Evolutionary conservation across 2,329 filamentous ascomycete genomes (phyloP).

Genomic region (Talaromyces sp.): DNA sequence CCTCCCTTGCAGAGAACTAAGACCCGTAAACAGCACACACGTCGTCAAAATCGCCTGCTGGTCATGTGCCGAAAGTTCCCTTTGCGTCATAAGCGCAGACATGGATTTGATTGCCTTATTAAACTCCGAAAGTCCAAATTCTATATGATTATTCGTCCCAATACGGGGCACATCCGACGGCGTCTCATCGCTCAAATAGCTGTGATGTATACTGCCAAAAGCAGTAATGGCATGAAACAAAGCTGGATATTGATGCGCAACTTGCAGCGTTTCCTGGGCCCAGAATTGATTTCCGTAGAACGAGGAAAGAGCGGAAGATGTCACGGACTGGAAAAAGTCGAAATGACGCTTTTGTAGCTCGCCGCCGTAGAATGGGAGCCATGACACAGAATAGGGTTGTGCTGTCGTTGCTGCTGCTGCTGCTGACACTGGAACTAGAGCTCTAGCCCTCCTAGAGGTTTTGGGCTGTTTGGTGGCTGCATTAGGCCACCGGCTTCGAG

Average conservation of each 20-base stretch:
- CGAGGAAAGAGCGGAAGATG: conserved; percentile 6
- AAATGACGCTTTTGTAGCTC: conserved; percentile 17
- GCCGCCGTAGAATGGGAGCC: conserved; percentile 12
- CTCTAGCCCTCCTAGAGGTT: neutral
- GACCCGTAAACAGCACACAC: conserved; percentile 14
- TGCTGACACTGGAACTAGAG: neutral
- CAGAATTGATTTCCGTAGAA: conserved; percentile 16
- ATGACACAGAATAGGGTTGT: neutral
- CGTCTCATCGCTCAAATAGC: conserved; percentile 15
- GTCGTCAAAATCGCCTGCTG: conserved; percentile 18
- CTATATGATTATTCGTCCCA: neutral
- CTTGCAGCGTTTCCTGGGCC: conserved; percentile 10
- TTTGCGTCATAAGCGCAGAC: conserved; percentile 10
- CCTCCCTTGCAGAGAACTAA: conserved; percentile 12
- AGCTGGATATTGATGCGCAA: conserved; percentile 18
- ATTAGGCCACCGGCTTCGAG: neutral
- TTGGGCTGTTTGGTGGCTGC: neutral
- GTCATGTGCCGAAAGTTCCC: neutral
- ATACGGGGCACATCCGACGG: conserved; percentile 10
- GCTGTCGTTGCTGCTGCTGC: neutral
- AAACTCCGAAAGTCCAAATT: conserved; percentile 17
- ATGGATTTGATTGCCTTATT: conserved; percentile 19
- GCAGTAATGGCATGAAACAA: conserved; percentile 18
- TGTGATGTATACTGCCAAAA: conserved; percentile 18
- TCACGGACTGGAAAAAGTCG: conserved; percentile 19